Evolutionary conservation across 345 rosid species (phyloP).

Genomic region (Salix exigua): DNA sequence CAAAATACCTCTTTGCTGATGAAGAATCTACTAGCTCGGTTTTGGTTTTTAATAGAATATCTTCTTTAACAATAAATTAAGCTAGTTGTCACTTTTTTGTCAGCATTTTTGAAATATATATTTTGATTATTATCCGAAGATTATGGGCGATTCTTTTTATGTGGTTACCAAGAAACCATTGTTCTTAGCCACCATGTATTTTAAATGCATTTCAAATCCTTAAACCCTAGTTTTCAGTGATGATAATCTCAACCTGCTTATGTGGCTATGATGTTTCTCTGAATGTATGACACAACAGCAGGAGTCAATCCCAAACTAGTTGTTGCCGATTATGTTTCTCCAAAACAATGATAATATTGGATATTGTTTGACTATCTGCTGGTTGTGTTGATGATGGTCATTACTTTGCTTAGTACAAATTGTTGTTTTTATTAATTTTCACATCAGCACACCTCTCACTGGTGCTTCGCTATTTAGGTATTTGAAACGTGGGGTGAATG

Average conservation of each 20-base stretch:
- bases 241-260: background rate
- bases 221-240: background rate
- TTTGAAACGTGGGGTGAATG: conserved; percentile 94
- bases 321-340: background rate
- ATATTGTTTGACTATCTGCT: background rate
- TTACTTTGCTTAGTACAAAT: background rate
- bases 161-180: background rate
- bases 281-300: background rate
- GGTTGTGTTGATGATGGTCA: background rate
- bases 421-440: background rate
- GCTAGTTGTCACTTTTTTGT: background rate
- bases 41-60: too few species aligned
- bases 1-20: background rate
- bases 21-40: background rate
- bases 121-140: background rate
- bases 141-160: background rate
- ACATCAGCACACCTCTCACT: background rate
- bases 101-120: background rate
- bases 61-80: background rate
- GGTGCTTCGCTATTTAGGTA: conserved; percentile 47
- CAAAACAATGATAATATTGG: background rate
- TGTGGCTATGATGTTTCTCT: background rate
- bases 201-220: background rate
- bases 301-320: background rate
- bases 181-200: background rate